Base-by-base conservation (phyloP, 768 basidiomycete species). In the Hypholoma sublateritium region DNA sequence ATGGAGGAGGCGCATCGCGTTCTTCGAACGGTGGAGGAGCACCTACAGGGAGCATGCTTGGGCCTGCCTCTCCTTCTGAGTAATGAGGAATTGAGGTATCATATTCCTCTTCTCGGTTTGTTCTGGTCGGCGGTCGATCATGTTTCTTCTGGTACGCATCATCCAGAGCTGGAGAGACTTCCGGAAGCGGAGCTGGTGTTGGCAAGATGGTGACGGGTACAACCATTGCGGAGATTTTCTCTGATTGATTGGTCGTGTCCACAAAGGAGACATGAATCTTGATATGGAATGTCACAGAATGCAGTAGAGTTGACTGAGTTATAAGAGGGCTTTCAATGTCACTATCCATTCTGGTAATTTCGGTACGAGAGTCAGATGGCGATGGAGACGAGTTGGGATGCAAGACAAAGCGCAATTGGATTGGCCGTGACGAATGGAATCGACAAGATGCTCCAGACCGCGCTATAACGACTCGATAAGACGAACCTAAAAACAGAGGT, bases 371-470 rank as follows among this genome's bases (percentile, higher is more conserved):
- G 61, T 81, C 74, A 14, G 84, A 78, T n/a, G 85, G 80, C 28
- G 75, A 68, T 50, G 77, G 71, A 28, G 80, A 75, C 4, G 78
- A 75, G 17, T 80, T 74, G 50, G 83, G 87, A 64, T 93, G 93
- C 14, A 98, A 77, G 25, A 95, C 75, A 58, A 98, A 90, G 3
- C 93, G 85, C 37, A 93, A 78, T 61, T 81, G 89, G 58, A 95
- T 82, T 3, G 89, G 80, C 13, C 81, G 82, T 44, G 83, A 79
- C 0, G 86, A 83, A 62, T 97, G 94, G 68, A 97, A 94, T 45
- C 93, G 87, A 69, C 93, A 94, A 17, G 93, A 89, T 42, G 94
- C 95, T 45, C 96, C 96, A 13, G 95, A 94, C 6, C 89, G 83
- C 12, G 93, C 87, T 24, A 98, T 76, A 50, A 87, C 77, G 2